These are phyloP conservation scores for Thymus mandschuricus DNA, from an alignment of 257 asterid genomes.

Conservation along the genomic window DNA sequence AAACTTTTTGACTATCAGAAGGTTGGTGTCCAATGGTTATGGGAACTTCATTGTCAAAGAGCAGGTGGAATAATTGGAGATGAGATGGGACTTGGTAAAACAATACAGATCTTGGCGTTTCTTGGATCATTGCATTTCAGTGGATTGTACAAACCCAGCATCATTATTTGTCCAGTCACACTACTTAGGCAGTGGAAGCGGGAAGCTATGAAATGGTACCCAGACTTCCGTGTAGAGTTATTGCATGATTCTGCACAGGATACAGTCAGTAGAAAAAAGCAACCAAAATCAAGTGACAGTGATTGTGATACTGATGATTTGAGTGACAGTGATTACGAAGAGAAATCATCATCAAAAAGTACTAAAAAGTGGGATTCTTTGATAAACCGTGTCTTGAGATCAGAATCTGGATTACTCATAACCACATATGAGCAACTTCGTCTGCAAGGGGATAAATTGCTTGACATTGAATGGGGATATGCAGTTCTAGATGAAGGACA, in stretches of 20 bases:
- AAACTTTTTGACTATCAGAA: constrained; percentile 92
- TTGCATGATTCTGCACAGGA: constrained; percentile 91
- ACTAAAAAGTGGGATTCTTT: constrained; percentile 76
- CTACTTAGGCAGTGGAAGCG: constrained; percentile 94
- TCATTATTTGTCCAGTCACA: constrained; percentile 89
- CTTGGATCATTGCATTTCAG: constrained; percentile 95
- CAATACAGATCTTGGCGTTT: constrained; percentile 82
- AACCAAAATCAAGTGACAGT: constrained; percentile 56
- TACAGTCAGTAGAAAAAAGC: constrained; percentile 53
- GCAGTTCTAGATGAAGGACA: constrained; percentile 97
- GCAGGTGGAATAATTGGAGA: constrained; percentile 99
- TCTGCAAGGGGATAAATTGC: constrained; percentile 72
- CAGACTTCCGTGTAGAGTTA: constrained; percentile 76
- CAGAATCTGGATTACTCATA: constrained; percentile 83
- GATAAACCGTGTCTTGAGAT: constrained; percentile 74
- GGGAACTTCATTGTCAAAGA: constrained; percentile 99
- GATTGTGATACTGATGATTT: constrained; percentile 70
- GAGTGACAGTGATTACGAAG: constrained; percentile 60
- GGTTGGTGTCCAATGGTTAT: constrained; percentile 98
- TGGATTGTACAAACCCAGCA: constrained; percentile 88
- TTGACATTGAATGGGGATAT: constrained; percentile 95
- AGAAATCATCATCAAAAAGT: constrained; percentile 47
- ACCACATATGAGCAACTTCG: constrained; percentile 98
- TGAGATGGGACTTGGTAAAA: constrained; percentile 99
- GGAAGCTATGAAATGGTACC: constrained; percentile 91